These are phyloP conservation scores for Globisporangium spinosum DNA, from an alignment of 352 stramenopile genomes.

Conservation along the genomic window DNA sequence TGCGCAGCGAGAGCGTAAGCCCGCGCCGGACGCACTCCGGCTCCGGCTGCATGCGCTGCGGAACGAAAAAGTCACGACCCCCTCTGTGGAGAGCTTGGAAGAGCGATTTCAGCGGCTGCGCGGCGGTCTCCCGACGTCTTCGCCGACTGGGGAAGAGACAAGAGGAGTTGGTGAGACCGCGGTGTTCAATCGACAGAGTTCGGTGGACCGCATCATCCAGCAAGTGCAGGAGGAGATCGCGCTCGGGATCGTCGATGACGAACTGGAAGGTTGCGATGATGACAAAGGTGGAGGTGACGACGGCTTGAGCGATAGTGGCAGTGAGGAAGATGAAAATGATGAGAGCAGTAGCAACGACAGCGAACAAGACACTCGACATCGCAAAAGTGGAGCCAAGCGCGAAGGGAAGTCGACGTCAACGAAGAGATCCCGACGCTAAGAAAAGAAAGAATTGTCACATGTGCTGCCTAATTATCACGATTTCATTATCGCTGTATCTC, in stretches of 20 bases:
- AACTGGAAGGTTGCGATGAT: slow-evolving; percentile 19
- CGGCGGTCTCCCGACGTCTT: background rate
- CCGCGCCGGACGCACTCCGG: slow-evolving; percentile 22
- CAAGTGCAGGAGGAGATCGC: slow-evolving; percentile 59
- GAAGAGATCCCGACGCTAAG: background rate
- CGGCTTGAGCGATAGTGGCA: slow-evolving; percentile 12
- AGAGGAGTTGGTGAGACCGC: background rate
- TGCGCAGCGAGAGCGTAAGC: slow-evolving; percentile 13
- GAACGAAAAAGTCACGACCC: slow-evolving; percentile 28
- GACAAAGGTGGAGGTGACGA: slow-evolving; percentile 15
- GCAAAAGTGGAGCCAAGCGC: background rate
- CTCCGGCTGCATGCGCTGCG: slow-evolving; percentile 49
- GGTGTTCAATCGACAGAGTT: slow-evolving; percentile 15
- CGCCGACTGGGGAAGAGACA: background rate
- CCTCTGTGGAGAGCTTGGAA: slow-evolving; percentile 25
- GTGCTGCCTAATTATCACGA: background rate
- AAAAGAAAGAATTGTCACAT: background rate
- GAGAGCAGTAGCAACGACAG: background rate
- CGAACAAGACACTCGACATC: background rate
- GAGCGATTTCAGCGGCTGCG: slow-evolving; percentile 42
- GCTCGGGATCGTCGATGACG: slow-evolving; percentile 43
- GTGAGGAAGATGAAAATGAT: slow-evolving; percentile 1
- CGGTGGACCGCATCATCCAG: slow-evolving; percentile 48
- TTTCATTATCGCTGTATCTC: background rate
- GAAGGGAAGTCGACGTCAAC: background rate